These are phyloP conservation scores for Pythium periplocum DNA, from an alignment of 352 stramenopile genomes.

Conservation along the genomic window DNA sequence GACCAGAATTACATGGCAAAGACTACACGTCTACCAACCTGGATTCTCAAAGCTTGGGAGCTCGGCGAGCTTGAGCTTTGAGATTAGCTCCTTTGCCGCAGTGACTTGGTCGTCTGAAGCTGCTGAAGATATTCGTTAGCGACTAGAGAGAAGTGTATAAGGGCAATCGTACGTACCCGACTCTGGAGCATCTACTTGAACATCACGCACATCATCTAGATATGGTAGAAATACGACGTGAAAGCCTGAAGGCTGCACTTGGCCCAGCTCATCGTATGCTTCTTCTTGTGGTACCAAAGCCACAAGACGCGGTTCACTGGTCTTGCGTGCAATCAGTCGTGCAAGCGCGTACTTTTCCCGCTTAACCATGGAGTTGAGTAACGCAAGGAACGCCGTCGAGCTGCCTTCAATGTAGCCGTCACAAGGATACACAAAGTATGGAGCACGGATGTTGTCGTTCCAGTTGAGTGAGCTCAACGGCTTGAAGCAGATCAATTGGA, in stretches of 20 bases:
- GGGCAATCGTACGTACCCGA: constrained; percentile 18
- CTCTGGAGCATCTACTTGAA: constrained; percentile 34
- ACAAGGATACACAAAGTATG: constrained; percentile 82
- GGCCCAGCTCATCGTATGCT: constrained; percentile 64
- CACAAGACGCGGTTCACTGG: constrained; percentile 70
- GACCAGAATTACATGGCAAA: constrained; percentile 1
- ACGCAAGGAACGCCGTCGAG: constrained; percentile 56
- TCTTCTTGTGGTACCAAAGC: constrained; percentile 77
- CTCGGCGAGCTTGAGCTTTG: constrained; percentile 62
- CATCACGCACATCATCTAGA: constrained; percentile 74
- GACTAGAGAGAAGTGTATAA: neutral
- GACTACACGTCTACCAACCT: constrained; percentile 21
- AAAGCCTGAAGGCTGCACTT: constrained; percentile 75
- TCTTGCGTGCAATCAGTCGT: constrained; percentile 64
- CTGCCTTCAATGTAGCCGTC: constrained; percentile 78
- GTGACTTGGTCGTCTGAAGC: constrained; percentile 51
- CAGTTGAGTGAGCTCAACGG: constrained; percentile 45
- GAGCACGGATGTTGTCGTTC: constrained; percentile 62
- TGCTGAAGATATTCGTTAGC: constrained; percentile 12
- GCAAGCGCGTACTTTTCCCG: constrained; percentile 66
- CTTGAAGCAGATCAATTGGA: constrained; percentile 83
- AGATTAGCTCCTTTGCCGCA: constrained; percentile 59
- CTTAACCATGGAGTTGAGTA: constrained; percentile 59
- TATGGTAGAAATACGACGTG: constrained; percentile 77
- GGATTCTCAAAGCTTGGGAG: constrained; percentile 82